Conservation (phyloP, 371 early-diverging fungal genomes). For the Mortierella polycephala region DNA sequence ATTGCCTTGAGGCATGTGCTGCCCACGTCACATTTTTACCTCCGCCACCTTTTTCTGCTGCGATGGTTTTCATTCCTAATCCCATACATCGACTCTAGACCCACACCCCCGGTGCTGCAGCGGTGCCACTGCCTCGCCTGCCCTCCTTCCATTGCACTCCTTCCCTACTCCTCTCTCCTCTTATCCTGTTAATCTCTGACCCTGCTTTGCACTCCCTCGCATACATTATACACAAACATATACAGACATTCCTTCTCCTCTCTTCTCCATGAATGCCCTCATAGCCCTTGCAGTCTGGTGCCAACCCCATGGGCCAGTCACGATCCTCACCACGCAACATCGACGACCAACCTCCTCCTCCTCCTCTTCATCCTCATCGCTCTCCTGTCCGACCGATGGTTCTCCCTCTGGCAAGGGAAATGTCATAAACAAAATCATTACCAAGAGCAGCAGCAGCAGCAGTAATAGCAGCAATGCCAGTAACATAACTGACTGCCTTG, state of each 20-base stretch:
- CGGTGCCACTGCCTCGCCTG: too few relatives aligned
- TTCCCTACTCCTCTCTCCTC: not conserved
- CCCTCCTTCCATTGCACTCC: constrained; percentile 1
- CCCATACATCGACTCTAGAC: not conserved
- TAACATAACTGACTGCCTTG: not conserved
- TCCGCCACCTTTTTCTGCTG: not conserved
- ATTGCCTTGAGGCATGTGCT: too few relatives aligned
- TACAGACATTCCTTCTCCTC: not conserved
- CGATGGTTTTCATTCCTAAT: too few relatives aligned
- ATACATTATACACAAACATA: too few relatives aligned
- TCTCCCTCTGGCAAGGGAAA: constrained; percentile 5
- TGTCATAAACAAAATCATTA: not conserved
- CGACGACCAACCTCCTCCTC: constrained; percentile 35
- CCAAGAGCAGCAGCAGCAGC: constrained; percentile 3
- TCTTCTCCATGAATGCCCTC: constrained; percentile 40
- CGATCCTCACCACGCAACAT: constrained; percentile 54
- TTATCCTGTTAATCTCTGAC: not conserved
- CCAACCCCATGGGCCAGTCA: constrained; percentile 53
- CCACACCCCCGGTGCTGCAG: too few relatives aligned
- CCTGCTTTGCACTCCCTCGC: not conserved
- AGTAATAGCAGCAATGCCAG: constrained; percentile 2
- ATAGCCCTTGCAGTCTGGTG: constrained; percentile 55
- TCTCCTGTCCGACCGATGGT: not conserved
- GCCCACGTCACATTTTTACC: constrained; percentile 10
- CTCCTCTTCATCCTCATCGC: constrained; percentile 4